A percentile compares a stretch with the other conserved stretches of the same genome.
Evolutionary conservation across 2,329 filamentous ascomycete genomes (phyloP).

Genomic region (Sporothrix schenckii): DNA sequence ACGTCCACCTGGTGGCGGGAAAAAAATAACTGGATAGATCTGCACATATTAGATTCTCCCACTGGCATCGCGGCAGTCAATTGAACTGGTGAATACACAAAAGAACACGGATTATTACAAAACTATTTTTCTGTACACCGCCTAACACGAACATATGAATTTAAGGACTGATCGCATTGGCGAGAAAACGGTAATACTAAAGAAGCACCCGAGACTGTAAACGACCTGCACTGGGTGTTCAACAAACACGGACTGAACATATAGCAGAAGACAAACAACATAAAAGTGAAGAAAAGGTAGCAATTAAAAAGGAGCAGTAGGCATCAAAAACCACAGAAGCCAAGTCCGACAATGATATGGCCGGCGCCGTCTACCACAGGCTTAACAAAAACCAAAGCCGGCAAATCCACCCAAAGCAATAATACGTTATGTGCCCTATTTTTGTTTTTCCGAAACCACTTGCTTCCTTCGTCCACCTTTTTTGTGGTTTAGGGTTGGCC

Average conservation of each 20-base stretch:
- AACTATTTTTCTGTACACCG: not conserved
- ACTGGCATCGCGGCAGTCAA: not conserved
- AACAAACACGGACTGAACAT: conserved; percentile 36
- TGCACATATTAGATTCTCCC: not conserved
- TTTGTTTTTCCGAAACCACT: conserved; percentile 26
- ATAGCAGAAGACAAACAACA: conserved; percentile 34
- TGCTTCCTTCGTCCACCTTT: conserved; percentile 28
- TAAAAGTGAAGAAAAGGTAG: not conserved
- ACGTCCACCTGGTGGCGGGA: not conserved
- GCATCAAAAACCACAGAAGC: conserved; percentile 36
- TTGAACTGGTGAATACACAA: not conserved
- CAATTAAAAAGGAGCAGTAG: conserved; percentile 27
- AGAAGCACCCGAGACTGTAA: conserved; percentile 45
- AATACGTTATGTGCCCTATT: conserved; percentile 25
- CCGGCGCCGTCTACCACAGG: conserved; percentile 33
- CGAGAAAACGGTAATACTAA: conserved; percentile 47
- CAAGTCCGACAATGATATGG: conserved; percentile 26
- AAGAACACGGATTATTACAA: not conserved
- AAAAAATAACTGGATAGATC: not conserved
- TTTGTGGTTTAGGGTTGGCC: conserved; percentile 16
- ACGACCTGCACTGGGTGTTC: conserved; percentile 41
- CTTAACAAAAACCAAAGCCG: conserved; percentile 26
- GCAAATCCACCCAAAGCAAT: conserved; percentile 26
- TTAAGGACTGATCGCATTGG: conserved; percentile 23
- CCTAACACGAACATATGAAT: not conserved